Base-by-base conservation (phyloP, 1,284 basidiomycete genomes). In the Malassezia globosa region DNA sequence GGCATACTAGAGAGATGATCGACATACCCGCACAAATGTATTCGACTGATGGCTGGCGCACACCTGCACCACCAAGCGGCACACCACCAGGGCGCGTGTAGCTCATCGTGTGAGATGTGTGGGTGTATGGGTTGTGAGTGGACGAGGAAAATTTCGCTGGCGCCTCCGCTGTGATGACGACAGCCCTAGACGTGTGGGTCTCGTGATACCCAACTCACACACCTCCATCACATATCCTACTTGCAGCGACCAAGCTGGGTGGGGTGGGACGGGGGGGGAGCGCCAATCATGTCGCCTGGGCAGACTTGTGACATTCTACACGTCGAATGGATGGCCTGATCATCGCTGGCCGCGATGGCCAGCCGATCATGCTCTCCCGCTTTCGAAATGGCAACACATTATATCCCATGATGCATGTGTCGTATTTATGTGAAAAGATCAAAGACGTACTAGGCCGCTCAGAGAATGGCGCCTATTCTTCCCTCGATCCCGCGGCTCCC, bases 241-340 rank as follows among this genome's bases (percentile, higher is more conserved):
- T 37, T 22, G 34, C 19, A 7, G 31, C 16, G 41, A 14, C 39
- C n/a, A n/a, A 24, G 35, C 29, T 8, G n/a, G 29, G 29, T 31
- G 29, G 10, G 8, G 10, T 31, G 29, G 10, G 29, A 8, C 29
- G 29, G n/a, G 29, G 29, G 29, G 10, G 29, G 29, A 8, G 29
- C 29, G 29, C n/a, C 29, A 8, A 10, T 8, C 29, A 31, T 10
- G 29, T 8, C 29, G 35, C 48, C 16, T n/a, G n/a, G n/a, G n/a
- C n/a, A n/a, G n/a, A n/a, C n/a, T n/a, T n/a, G n/a, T n/a, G n/a
- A n/a, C n/a, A n/a, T n/a, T n/a, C n/a, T n/a, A n/a, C n/a, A n/a
- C n/a, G n/a, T n/a, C n/a, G n/a, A n/a, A 58, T 94, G 71, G 88
- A 94, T 74, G 88, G 88, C 10, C 76, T 94, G 55, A 89, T 94